These are phyloP conservation scores for Venturia carpophila DNA, from an alignment of 2,329 filamentous ascomycete genomes.

Conservation along the genomic window DNA sequence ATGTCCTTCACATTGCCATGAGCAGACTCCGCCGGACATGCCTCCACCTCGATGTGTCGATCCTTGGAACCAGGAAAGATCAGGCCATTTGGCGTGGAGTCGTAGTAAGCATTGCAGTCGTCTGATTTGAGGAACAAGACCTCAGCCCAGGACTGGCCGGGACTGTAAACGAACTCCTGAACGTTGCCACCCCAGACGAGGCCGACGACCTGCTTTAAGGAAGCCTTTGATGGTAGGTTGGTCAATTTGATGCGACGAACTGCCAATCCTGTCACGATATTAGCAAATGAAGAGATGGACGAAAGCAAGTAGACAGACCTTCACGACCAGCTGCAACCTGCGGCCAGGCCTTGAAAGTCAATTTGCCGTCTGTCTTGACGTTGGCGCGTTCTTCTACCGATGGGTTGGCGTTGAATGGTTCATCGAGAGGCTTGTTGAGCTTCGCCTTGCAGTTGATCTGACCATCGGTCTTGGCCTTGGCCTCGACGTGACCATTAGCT, in stretches of 20 bases:
- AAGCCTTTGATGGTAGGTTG: constrained; percentile 18
- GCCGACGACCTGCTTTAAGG: constrained; percentile 16
- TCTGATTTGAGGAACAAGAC: constrained; percentile 31
- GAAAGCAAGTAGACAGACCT: background rate
- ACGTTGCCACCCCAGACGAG: constrained; percentile 33
- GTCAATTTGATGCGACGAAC: constrained; percentile 20
- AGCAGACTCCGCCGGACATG: constrained; percentile 22
- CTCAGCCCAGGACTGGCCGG: constrained; percentile 24
- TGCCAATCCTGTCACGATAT: background rate
- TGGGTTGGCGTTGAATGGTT: background rate
- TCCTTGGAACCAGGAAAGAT: constrained; percentile 18
- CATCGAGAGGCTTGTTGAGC: background rate
- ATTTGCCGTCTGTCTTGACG: constrained; percentile 15
- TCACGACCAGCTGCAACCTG: background rate
- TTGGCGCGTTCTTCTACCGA: background rate
- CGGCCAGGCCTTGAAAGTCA: constrained; percentile 15
- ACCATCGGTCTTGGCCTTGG: background rate
- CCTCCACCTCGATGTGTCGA: constrained; percentile 26
- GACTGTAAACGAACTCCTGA: constrained; percentile 26
- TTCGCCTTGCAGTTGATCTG: background rate
- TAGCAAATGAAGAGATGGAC: background rate
- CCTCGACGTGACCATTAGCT: background rate
- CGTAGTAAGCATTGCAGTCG: constrained; percentile 28
- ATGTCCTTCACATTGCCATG: constrained; percentile 36
- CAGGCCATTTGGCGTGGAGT: constrained; percentile 31